Evolutionary conservation across 225 moss, liverwort and hornwort genomes (phyloP).

Genomic region (Sphagnum contortum): DNA sequence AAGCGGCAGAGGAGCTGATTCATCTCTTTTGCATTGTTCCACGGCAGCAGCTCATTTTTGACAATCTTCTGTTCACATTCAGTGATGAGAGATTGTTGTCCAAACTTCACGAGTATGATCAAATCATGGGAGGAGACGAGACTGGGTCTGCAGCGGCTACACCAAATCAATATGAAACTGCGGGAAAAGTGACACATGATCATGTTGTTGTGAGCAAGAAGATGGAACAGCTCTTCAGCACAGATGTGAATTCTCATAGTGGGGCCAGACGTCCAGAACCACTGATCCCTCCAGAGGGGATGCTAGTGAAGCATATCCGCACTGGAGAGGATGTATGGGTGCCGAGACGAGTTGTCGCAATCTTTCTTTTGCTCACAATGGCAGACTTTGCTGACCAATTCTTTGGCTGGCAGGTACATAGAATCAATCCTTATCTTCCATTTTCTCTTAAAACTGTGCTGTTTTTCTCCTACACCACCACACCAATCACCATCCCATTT

Average conservation of each 20-base stretch:
- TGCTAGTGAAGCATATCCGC: constrained; percentile 67
- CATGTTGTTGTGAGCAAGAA: not conserved
- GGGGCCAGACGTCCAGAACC: constrained; percentile 9
- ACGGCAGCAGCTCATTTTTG: constrained; percentile 72
- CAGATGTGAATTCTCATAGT: constrained; percentile 1
- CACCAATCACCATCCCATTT: not conserved
- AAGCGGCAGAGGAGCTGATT: constrained; percentile 73
- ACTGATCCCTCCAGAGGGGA: constrained; percentile 43
- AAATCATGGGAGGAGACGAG: not conserved
- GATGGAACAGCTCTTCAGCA: not conserved
- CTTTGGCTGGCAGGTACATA: constrained; percentile 62
- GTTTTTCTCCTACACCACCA: not conserved
- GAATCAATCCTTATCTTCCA: no score
- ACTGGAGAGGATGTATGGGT: constrained; percentile 73
- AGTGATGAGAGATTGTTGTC: constrained; percentile 29
- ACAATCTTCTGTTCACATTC: constrained; percentile 27
- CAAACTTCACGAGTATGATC: constrained; percentile 10
- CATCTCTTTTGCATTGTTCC: constrained; percentile 80
- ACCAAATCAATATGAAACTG: not conserved
- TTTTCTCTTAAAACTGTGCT: not conserved
- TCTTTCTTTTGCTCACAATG: constrained; percentile 71
- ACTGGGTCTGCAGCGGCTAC: not conserved
- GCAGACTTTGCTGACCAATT: constrained; percentile 72
- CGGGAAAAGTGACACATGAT: not conserved
- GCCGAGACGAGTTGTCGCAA: constrained; percentile 59